A percentile compares a stretch with the other conserved stretches of the same genome.
Evolutionary conservation across 2,329 filamentous ascomycete species (phyloP).

Genomic region (Neurospora sp.): DNA sequence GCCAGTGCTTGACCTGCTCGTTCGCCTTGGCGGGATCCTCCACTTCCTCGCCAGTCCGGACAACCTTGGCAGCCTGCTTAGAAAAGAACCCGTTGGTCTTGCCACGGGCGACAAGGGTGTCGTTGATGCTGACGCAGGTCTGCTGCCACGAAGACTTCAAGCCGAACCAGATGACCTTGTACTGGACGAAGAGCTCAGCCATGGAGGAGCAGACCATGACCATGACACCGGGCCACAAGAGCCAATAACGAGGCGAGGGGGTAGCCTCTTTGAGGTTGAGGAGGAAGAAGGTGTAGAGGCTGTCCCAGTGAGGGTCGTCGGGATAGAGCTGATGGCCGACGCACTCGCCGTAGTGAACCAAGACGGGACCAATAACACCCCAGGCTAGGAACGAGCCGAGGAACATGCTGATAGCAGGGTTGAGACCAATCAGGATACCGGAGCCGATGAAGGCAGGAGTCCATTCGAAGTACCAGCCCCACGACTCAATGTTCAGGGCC

Average conservation of each 20-base stretch:
- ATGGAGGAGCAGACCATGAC: conserved; percentile 31
- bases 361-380: conserved; percentile 44
- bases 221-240: conserved; percentile 32
- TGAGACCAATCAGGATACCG: conserved; percentile 48
- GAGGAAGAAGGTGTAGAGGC: conserved; percentile 25
- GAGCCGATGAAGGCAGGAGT: conserved; percentile 50
- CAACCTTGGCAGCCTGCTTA: conserved; percentile 25
- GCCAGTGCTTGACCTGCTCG: conserved; percentile 41
- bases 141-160: conserved; percentile 39
- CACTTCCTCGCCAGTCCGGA: conserved; percentile 25
- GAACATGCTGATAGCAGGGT: conserved; percentile 48
- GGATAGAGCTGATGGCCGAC: conserved; percentile 26
- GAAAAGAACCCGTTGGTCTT: conserved; percentile 33
- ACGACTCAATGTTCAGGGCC: conserved; percentile 44
- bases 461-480: conserved; percentile 48
- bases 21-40: conserved; percentile 37
- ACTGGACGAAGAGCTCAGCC: conserved; percentile 29
- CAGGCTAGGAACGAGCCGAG: conserved; percentile 44
- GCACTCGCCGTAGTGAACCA: conserved; percentile 42
- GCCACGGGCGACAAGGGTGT: conserved; percentile 27
- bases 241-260: conserved; percentile 30
- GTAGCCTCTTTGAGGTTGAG: conserved; percentile 18
- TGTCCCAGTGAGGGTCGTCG: conserved; percentile 33
- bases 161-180: conserved; percentile 27
- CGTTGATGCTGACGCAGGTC: conserved; percentile 31